A percentile compares a stretch with the other conserved stretches of the same genome.
Evolutionary conservation across 2,329 filamentous ascomycete species (phyloP).

Genomic region (Ceratocystis albifundus): DNA sequence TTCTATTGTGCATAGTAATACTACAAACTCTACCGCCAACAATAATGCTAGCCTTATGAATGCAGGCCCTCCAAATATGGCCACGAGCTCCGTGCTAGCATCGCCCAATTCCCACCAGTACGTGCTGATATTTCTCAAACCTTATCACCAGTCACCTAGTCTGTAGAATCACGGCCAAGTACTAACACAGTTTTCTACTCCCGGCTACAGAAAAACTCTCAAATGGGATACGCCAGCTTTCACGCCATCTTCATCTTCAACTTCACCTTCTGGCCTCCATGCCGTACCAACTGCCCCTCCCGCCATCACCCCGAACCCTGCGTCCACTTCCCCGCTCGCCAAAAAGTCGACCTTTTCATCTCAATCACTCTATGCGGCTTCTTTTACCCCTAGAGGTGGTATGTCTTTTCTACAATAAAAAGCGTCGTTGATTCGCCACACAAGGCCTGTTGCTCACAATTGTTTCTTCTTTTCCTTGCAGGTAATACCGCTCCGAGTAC

Average conservation of each 20-base stretch:
- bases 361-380: slow-evolving; percentile 77
- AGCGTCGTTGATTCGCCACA: too few relatives aligned
- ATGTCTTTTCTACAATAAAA: neutral
- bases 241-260: slow-evolving; percentile 48
- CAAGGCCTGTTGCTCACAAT: neutral
- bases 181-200: slow-evolving; percentile 1
- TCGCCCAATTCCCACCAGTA: slow-evolving; percentile 22
- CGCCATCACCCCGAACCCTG: slow-evolving; percentile 17
- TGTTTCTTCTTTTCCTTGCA: neutral
- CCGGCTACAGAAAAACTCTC: slow-evolving; percentile 31
- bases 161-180: neutral
- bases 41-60: slow-evolving; percentile 11
- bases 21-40: slow-evolving; percentile 4
- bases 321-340: slow-evolving; percentile 24
- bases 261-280: slow-evolving; percentile 21
- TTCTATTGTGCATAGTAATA: slow-evolving; percentile 23
- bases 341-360: slow-evolving; percentile 75
- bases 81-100: slow-evolving; percentile 15
- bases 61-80: slow-evolving; percentile 7
- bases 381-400: slow-evolving; percentile 63
- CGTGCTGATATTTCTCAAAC: neutral
- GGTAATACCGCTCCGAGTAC: slow-evolving; percentile 21
- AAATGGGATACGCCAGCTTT: slow-evolving; percentile 97
- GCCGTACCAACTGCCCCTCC: slow-evolving; percentile 18
- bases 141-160: neutral